A percentile compares a stretch with the other conserved stretches of the same genome.
phyloP scores from a whole-genome alignment of 768 basidiomycete species.

The Russula foetens region DNA sequence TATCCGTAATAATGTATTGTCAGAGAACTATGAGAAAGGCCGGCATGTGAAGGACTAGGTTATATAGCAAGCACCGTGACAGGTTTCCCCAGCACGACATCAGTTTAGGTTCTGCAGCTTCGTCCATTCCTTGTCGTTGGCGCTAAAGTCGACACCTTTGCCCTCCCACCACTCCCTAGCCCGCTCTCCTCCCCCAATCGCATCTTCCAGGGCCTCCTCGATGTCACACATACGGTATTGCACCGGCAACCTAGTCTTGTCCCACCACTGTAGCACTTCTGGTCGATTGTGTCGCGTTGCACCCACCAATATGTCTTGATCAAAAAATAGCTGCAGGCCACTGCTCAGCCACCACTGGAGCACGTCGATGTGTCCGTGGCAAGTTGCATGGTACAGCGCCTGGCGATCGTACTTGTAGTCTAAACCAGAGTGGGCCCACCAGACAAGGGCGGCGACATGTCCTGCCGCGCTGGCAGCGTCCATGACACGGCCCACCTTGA shows the following conservation, averaged over 20 bases:
- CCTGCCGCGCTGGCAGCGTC: slow-evolving; percentile 79
- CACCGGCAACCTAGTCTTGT: slow-evolving; percentile 65
- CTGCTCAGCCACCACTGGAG: slow-evolving; percentile 80
- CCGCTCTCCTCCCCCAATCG: slow-evolving; percentile 68
- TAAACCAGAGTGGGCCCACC: slow-evolving; percentile 76
- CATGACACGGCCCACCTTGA: slow-evolving; percentile 80
- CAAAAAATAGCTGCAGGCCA: slow-evolving; percentile 69
- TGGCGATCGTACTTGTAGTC: slow-evolving; percentile 73
- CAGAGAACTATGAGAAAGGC: neutral
- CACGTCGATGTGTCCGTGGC: slow-evolving; percentile 71
- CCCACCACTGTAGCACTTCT: slow-evolving; percentile 86
- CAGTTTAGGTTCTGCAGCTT: slow-evolving; percentile 70
- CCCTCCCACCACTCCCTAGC: slow-evolving; percentile 75
- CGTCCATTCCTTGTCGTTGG: slow-evolving; percentile 85
- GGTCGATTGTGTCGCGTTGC: slow-evolving; percentile 78
- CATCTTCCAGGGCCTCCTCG: slow-evolving; percentile 85
- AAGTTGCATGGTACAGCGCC: slow-evolving; percentile 71
- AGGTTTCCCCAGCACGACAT: slow-evolving; percentile 1
- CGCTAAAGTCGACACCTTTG: slow-evolving; percentile 77
- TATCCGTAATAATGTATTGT: neutral
- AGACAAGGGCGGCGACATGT: slow-evolving; percentile 66
- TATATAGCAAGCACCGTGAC: neutral
- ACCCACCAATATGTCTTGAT: slow-evolving; percentile 69
- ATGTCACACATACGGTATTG: slow-evolving; percentile 89
- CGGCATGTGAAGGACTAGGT: neutral